Evolutionary conservation across 768 basidiomycete species (phyloP).

Genomic region (Lactarius hengduanensis): DNA sequence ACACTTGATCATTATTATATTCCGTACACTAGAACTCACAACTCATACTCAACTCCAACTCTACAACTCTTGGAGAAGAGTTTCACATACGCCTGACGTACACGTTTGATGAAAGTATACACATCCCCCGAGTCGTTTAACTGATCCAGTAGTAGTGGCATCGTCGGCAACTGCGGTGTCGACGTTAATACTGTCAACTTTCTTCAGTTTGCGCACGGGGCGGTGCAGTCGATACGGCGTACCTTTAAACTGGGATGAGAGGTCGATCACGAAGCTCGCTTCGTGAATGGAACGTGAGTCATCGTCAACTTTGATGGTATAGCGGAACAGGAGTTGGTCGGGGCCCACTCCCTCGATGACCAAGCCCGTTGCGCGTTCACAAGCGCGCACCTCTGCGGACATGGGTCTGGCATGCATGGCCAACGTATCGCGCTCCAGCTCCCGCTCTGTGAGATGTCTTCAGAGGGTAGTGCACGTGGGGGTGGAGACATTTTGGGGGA

Average conservation of each 20-base stretch:
- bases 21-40: no score
- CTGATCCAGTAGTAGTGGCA: slow-evolving; percentile 65
- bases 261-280: slow-evolving; percentile 28
- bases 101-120: slow-evolving; percentile 65
- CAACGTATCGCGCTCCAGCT: slow-evolving; percentile 59
- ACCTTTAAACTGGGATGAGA: slow-evolving; percentile 24
- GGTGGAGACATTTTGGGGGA: not conserved
- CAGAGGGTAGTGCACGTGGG: not conserved
- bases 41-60: no score
- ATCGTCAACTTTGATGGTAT: slow-evolving; percentile 34
- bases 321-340: slow-evolving; percentile 71
- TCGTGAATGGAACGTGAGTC: slow-evolving; percentile 15
- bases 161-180: slow-evolving; percentile 63
- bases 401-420: slow-evolving; percentile 51
- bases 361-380: slow-evolving; percentile 49
- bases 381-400: slow-evolving; percentile 53
- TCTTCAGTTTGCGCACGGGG: not conserved
- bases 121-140: slow-evolving; percentile 72
- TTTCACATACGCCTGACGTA: slow-evolving; percentile 54
- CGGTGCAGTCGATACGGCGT: not conserved
- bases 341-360: slow-evolving; percentile 75
- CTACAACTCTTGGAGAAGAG: slow-evolving; percentile 23
- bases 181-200: slow-evolving; percentile 68
- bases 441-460: slow-evolving; percentile 51
- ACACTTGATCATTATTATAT: no score